These are phyloP conservation scores for Lentinula lateritia DNA, from an alignment of 768 basidiomycete species.

Conservation along the genomic window DNA sequence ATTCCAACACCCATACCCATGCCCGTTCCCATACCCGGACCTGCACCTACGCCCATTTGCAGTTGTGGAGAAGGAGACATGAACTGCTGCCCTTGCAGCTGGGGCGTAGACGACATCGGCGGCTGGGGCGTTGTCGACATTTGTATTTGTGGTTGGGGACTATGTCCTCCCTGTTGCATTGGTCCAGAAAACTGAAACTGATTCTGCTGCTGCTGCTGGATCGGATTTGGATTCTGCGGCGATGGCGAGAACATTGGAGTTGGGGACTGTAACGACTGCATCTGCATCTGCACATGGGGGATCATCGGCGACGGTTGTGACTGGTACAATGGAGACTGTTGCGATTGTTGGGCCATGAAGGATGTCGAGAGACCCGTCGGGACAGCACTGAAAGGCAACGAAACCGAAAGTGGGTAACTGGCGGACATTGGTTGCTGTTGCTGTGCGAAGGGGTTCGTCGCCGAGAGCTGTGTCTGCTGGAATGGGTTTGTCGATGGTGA, in stretches of 20 bases:
- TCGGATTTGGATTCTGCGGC: conserved; percentile 12
- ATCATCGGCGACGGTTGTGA: background rate
- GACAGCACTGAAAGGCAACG: background rate
- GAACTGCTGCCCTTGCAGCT: conserved; percentile 21
- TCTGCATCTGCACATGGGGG: conserved; percentile 6
- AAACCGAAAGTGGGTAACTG: background rate
- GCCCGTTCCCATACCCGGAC: conserved; percentile 7
- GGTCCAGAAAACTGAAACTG: conserved; percentile 5
- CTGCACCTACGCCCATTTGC: background rate
- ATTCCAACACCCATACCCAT: background rate
- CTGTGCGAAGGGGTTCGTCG: conserved; percentile 13
- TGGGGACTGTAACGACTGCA: conserved; percentile 14
- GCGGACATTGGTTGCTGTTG: conserved; percentile 9
- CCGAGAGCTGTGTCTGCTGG: conserved; percentile 14
- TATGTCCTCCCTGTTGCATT: conserved; percentile 30
- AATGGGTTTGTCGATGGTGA: conserved; percentile 20
- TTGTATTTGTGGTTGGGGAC: conserved; percentile 27
- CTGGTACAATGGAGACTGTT: conserved; percentile 12
- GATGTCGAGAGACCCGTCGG: conserved; percentile 13
- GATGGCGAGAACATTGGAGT: conserved; percentile 15
- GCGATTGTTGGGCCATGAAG: conserved; percentile 22
- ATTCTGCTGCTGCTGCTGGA: conserved; percentile 13
- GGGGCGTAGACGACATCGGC: conserved; percentile 21
- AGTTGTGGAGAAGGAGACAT: conserved; percentile 24
- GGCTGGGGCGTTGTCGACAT: conserved; percentile 15